Evolutionary conservation across 2,329 filamentous ascomycete genomes (phyloP).

Genomic region (Sporothrix pallida): DNA sequence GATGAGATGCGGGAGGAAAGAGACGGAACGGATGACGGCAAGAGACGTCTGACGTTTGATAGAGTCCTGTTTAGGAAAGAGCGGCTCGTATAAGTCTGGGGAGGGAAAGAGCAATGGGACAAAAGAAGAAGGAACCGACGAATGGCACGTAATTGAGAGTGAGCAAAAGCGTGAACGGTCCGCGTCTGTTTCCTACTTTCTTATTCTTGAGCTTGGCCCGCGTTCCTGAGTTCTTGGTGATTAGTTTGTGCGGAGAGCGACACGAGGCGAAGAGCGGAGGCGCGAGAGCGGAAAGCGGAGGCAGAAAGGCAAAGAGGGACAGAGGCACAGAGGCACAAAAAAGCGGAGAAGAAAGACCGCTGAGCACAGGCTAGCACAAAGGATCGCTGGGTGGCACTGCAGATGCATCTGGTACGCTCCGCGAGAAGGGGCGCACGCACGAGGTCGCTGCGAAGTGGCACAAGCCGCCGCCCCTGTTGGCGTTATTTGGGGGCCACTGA

Average conservation of each 20-base stretch:
- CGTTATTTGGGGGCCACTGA: background rate
- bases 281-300: background rate
- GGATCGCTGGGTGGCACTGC: conserved; percentile 22
- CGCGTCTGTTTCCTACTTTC: background rate
- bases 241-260: conserved; percentile 6
- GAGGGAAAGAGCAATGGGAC: background rate
- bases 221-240: background rate
- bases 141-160: background rate
- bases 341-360: background rate
- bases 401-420: conserved; percentile 11
- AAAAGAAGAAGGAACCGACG: background rate
- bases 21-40: background rate
- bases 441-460: conserved; percentile 9
- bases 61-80: conserved; percentile 19
- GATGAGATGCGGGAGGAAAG: background rate
- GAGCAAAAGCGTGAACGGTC: too few species aligned
- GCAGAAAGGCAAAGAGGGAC: background rate
- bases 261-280: conserved; percentile 14
- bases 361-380: background rate
- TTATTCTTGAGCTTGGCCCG: background rate
- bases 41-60: background rate
- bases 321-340: background rate
- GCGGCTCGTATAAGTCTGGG: background rate
- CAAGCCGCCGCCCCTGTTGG: background rate
- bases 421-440: background rate